A percentile compares a stretch with the other conserved stretches of the same genome.
These are phyloP conservation scores for Chondrus crispus DNA, from an alignment of 23 red algal species.

Conservation along the genomic window DNA sequence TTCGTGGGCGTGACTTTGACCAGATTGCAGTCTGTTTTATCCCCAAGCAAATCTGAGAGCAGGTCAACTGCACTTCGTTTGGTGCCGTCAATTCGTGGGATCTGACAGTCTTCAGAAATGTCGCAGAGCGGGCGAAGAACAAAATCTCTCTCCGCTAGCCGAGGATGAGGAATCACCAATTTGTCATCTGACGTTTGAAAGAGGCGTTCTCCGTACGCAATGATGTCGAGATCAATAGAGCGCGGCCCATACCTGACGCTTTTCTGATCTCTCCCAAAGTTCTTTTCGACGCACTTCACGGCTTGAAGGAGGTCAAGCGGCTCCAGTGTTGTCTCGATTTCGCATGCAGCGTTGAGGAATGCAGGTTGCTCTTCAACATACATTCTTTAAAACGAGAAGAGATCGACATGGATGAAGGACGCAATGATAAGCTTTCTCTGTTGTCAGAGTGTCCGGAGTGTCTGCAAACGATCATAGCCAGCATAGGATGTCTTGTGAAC, in stretches of 20 bases:
- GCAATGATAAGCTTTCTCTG: not conserved
- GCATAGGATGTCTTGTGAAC: not conserved
- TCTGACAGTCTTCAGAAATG: not conserved
- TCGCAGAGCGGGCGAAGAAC: slow-evolving; percentile 77
- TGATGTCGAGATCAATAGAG: slow-evolving; percentile 86
- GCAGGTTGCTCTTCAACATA: slow-evolving; percentile 74
- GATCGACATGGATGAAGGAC: not conserved
- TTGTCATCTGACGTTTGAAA: not conserved
- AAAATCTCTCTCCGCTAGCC: slow-evolving; percentile 79
- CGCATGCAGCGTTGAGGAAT: slow-evolving; percentile 81
- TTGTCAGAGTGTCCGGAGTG: not conserved
- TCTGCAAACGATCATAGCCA: not conserved
- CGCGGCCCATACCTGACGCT: slow-evolving; percentile 73
- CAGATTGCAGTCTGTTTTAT: not conserved
- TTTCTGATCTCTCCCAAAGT: slow-evolving; percentile 3
- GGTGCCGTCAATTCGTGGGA: not conserved
- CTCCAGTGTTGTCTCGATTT: slow-evolving; percentile 43
- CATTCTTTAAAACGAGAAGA: slow-evolving; percentile 22
- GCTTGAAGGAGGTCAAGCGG: slow-evolving; percentile 56
- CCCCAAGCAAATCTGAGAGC: slow-evolving; percentile 1
- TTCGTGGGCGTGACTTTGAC: slow-evolving; percentile 24
- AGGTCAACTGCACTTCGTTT: not conserved
- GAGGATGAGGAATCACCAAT: slow-evolving; percentile 80
- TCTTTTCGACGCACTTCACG: slow-evolving; percentile 72
- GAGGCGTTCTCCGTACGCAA: slow-evolving; percentile 48